phyloP scores from a whole-genome alignment of 352 stramenopile species.

The Globisporangium orthogonon region DNA sequence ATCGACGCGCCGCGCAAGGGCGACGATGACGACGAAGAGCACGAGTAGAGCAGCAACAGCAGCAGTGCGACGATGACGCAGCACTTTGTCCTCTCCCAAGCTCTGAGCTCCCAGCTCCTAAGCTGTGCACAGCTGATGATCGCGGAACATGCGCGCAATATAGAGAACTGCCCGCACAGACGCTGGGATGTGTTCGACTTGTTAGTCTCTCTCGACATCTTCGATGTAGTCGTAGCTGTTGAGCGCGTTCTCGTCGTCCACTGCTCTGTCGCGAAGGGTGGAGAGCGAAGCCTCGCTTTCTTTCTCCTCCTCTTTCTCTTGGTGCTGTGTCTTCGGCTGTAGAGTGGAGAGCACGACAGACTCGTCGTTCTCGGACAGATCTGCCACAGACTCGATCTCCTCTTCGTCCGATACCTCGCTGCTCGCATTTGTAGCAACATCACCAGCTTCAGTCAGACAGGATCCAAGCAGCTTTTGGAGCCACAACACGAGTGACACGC shows the following conservation, averaged over 20 bases:
- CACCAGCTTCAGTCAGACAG: not conserved
- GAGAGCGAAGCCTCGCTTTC: not conserved
- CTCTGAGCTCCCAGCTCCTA: not conserved
- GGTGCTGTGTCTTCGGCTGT: not conserved
- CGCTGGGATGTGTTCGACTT: no score
- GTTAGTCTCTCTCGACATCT: conserved; percentile 41
- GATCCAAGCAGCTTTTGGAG: not conserved
- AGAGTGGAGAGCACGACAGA: conserved; percentile 12
- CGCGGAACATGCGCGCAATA: not conserved
- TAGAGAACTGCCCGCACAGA: not conserved
- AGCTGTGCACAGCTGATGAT: not conserved
- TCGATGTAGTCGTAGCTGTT: conserved; percentile 86
- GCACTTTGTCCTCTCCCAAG: not conserved
- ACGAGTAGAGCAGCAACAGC: not conserved
- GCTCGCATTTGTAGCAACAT: not conserved
- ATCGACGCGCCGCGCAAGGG: conserved; percentile 18
- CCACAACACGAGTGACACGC: not conserved
- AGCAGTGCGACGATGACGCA: no score
- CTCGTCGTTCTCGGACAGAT: conserved; percentile 43
- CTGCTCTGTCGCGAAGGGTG: conserved; percentile 27
- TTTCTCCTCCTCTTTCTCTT: conserved; percentile 1
- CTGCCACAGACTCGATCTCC: conserved; percentile 28
- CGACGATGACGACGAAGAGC: conserved; percentile 14
- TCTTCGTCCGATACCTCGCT: conserved; percentile 16
- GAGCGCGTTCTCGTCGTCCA: conserved; percentile 57